Base-by-base conservation (phyloP, 2,329 filamentous ascomycete species). In the Grosmannia serpens region DNA sequence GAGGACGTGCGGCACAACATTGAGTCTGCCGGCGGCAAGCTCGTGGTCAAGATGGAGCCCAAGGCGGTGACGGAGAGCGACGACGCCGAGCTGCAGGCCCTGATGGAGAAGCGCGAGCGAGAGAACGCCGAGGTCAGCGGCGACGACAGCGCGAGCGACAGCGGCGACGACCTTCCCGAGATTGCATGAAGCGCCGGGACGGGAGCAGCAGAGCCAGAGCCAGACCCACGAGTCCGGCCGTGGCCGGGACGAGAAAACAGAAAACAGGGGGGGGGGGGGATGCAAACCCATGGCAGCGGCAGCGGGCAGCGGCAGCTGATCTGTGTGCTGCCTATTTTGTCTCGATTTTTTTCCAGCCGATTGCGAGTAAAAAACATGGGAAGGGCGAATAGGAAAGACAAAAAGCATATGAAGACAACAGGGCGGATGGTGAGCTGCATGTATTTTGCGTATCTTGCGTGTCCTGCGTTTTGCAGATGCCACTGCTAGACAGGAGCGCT, bases 41-140 rank as follows among this genome's bases (percentile, higher is more conserved):
- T 92, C 69, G 82, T 86, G 50, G 87, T 96, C 67, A 96, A 95
- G 84, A 99, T 99, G 94, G 91, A 94, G 68, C 94, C 94, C 65
- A 97, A 97, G 85, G 94, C 95, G 5, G 94, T 99, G 62, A 99
- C 94, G 1, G 95, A 97, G 81, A 95, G 91, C 73, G 95, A 99
- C 68, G 94, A 99, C 70, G 94, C 92, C 29, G 91, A 96, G 75
- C 80, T 99, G 64, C 91, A 96, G 73, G 94, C 92, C 56, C 82
- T 99, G 64, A 99, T 99, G 94, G 94, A 97, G 81, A 96, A 97
- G 86, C 86, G 89, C 65, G 94, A 96, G 79, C 87, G 90, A 65
- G 92, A 97, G 82, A 99, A 99, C 75, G 89, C 90, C 71, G 90
- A 99, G 73, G 90, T 99, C 69, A 96, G 91, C 73, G 94, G 94